Base-by-base conservation (phyloP, 306 rosid genomes). In the Sindora glabra region DNA sequence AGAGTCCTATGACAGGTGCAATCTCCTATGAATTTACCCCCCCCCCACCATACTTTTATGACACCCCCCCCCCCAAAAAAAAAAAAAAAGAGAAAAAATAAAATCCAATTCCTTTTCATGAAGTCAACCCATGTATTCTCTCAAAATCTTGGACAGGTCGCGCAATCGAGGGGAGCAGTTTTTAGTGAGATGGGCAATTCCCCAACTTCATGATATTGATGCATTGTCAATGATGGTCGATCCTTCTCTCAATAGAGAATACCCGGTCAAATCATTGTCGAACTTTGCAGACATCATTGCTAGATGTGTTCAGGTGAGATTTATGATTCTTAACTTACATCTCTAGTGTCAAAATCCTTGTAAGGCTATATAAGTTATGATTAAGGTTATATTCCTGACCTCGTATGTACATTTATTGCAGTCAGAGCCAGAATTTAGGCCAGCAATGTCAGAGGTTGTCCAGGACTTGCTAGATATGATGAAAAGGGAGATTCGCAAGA, bases 221-320 rank as follows among this genome's bases (percentile, higher is more conserved):
- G 99, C 99, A 48, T 75, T 94, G 62, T 81, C 97, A 23, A 82
- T 83, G 26, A 94, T 94, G 99, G 97, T 94, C 3, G 99, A 94
- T 78, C 90, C 97, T 75, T 79, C 87, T 57, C 86, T 94, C 49
- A 67, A 73, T 14, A 83, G 85, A 72, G 60, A 59, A 0, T 94
- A 84, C 71, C 94, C 95, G 4, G 80, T 90, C 24, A 94, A 94
- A 78, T 89, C 97, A 13, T 73, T 94, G 23, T 94, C 99, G 13
- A 84, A 71, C 80, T 86, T 94, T 15, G 99, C 95, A 5, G 99
- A 94, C 80, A 75, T 94, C 34, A 94, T 94, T 68, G 62, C 86
- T 64, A 80, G 80, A 52, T 94, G 99, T 68, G 94, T 89, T 78
- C 94, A 80, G 94, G 99, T 94, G 56, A 79, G 74, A 5, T 11